Conservation (phyloP, 257 asterid genomes). For the Avicennia marina region DNA sequence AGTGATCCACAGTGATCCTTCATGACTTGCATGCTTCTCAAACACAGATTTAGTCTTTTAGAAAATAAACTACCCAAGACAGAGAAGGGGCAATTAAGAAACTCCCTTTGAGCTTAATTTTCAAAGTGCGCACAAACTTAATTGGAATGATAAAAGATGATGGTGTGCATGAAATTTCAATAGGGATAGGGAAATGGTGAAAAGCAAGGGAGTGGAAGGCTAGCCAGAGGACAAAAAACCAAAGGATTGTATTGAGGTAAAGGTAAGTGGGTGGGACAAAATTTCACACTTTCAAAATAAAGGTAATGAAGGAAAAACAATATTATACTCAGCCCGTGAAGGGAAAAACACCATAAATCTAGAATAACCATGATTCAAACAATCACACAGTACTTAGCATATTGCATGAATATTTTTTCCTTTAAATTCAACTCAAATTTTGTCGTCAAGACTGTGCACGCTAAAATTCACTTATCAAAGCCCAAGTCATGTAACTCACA, state of each 20-base stretch:
- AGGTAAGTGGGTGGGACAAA: too few relatives aligned
- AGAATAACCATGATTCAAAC: conserved; percentile 2
- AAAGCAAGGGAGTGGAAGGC: conserved; percentile 10
- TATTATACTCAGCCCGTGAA: neutral
- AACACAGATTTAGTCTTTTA: conserved; percentile 6
- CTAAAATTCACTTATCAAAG: conserved; percentile 3
- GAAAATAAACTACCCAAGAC: conserved; percentile 9
- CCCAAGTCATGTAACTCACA: neutral
- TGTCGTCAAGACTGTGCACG: neutral
- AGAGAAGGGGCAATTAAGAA: neutral
- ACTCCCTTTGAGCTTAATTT: neutral
- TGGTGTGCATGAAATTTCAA: conserved; percentile 4
- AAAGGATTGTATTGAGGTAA: too few relatives aligned
- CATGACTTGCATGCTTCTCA: conserved; percentile 17
- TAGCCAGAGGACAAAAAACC: too few relatives aligned
- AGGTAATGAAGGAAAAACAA: neutral
- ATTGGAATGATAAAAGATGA: conserved; percentile 7
- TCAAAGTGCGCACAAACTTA: neutral
- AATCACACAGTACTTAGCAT: conserved; percentile 10
- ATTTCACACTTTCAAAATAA: too few relatives aligned
- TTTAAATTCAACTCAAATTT: neutral
- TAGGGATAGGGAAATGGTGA: conserved; percentile 8
- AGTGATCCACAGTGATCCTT: conserved; percentile 5
- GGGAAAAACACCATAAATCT: neutral
- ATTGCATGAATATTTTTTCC: conserved; percentile 2